Conservation (phyloP, 148 eudicot species). For the Silene conica region DNA sequence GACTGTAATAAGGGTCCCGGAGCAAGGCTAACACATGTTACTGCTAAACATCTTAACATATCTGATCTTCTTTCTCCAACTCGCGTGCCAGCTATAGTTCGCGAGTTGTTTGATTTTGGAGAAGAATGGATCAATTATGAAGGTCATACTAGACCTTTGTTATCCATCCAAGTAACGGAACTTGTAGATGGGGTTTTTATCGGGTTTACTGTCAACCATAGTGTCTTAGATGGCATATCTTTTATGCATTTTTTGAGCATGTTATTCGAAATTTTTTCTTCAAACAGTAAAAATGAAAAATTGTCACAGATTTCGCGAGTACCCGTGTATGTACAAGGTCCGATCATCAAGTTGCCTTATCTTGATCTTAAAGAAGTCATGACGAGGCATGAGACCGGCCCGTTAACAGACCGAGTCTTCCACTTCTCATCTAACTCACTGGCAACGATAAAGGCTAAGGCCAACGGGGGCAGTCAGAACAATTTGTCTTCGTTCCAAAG, state of each 20-base stretch:
- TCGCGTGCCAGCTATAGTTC: slow-evolving; percentile 24
- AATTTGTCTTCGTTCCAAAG: slow-evolving; percentile 26
- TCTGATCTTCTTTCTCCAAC: slow-evolving; percentile 13
- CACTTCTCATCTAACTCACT: slow-evolving; percentile 53
- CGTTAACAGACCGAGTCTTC: slow-evolving; percentile 52
- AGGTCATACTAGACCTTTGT: slow-evolving; percentile 41
- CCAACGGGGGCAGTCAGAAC: slow-evolving; percentile 23
- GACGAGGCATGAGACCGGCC: slow-evolving; percentile 20
- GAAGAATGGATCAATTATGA: slow-evolving; percentile 31
- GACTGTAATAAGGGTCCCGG: slow-evolving; percentile 44
- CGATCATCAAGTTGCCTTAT: slow-evolving; percentile 33
- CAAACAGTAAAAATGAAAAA: neutral
- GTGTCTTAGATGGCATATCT: slow-evolving; percentile 53
- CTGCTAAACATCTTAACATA: slow-evolving; percentile 15
- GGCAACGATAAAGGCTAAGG: slow-evolving; percentile 36
- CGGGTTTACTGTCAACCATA: slow-evolving; percentile 51
- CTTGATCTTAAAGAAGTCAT: slow-evolving; percentile 30
- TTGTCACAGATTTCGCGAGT: slow-evolving; percentile 6
- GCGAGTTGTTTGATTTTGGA: slow-evolving; percentile 29
- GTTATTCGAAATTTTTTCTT: slow-evolving; percentile 33
- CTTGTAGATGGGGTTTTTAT: slow-evolving; percentile 53
- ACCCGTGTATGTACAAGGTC: slow-evolving; percentile 10
- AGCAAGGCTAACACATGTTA: slow-evolving; percentile 41
- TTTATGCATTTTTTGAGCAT: slow-evolving; percentile 53
- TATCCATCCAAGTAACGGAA: slow-evolving; percentile 57